Base-by-base conservation (phyloP, 345 rosid species). In the Hibiscus trionum region DNA sequence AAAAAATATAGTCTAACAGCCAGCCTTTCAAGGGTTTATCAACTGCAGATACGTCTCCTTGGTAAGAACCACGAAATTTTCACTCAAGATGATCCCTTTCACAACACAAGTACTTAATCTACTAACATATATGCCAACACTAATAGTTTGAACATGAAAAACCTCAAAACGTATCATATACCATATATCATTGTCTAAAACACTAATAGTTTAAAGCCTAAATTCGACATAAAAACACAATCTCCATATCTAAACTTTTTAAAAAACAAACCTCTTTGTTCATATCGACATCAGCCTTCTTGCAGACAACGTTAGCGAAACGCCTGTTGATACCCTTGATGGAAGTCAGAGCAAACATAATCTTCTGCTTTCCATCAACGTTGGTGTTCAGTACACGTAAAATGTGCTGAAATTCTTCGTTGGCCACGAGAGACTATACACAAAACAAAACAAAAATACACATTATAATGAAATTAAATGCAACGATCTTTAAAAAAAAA, bases 241-340 rank as follows among this genome's bases (percentile, higher is more conserved):
- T 35, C 39, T 35, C 39, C 39, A 5, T 35, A 35, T 35, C 7
- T 35, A 35, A 35, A 35, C 39, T 1, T 35, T 35, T 35, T 52
- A 47, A 11, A 14, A 26, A 29, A 14, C 46, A 52, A 8, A 91
- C 93, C 97, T 88, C 74, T 21, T 90, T 92, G 86, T 90, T 92
- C 97, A 92, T 92, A 85, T 88, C 96, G 39, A 90, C 96, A 79
- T 92, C 96, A 11, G 96, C 97, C 73, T 90, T 92, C 90, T 92
- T 91, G 91, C 97, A 91, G 61, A 84, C 97, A 39, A 91, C 86
- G 88, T 91, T 89, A 21, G 24, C 24, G 24, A 90, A 85, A n/a
- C 93, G 80, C 78, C 97, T 82, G 5, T 93, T 93, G 47, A 90
- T 91, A 84, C 97, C 97, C 57, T 91, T 91, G 79, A 90, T 91